Evolutionary conservation across 2,329 filamentous ascomycete genomes (phyloP).

Genomic region (Fusarium phyllophilum): DNA sequence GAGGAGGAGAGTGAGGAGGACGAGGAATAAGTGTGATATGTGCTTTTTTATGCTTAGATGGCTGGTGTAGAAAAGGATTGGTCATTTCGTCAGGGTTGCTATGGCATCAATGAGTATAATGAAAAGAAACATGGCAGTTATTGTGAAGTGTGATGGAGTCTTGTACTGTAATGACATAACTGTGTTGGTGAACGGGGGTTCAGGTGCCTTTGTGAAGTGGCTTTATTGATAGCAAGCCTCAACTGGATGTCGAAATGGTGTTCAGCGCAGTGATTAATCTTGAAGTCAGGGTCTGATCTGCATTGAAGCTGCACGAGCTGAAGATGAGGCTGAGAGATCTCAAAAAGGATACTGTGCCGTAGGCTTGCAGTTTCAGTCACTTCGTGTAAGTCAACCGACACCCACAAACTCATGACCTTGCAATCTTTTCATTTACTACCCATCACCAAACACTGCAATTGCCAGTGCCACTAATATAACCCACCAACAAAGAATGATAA

Average conservation of each 20-base stretch:
- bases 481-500: not conserved
- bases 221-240: not conserved
- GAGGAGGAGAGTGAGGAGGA: constrained; percentile 42
- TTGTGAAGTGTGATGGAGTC: not conserved
- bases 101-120: constrained; percentile 48
- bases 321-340: not conserved
- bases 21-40: constrained; percentile 38
- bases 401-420: not conserved
- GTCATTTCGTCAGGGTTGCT: constrained; percentile 44
- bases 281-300: not conserved
- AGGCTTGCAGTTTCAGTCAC: not conserved
- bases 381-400: not conserved
- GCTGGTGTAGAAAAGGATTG: constrained; percentile 46
- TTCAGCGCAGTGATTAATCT: not conserved
- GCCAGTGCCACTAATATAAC: not conserved
- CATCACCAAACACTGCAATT: too few relatives aligned
- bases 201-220: not conserved
- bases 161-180: not conserved
- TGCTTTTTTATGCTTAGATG: constrained; percentile 43
- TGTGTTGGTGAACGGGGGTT: not conserved
- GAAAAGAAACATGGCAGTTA: constrained; percentile 39
- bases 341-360: not conserved
- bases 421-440: too few relatives aligned
- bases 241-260: not conserved
- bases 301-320: not conserved